Conservation (phyloP, 441 rosid species). For the Aleurites moluccanus region DNA sequence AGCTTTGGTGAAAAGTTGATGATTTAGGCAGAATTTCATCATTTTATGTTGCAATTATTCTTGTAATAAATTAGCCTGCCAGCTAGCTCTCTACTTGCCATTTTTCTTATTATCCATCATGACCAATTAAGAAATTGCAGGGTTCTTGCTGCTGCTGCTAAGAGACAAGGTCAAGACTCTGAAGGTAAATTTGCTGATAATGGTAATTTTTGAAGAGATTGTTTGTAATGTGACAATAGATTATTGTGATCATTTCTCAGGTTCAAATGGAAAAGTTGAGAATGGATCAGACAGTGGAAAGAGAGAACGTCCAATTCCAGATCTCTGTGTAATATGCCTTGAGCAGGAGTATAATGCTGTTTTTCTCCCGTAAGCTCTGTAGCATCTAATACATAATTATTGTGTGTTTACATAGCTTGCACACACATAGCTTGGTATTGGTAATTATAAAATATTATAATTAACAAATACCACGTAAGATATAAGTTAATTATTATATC, state of each 20-base stretch:
- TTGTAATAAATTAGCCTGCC: not conserved
- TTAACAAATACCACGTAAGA: too few relatives aligned
- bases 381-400: slow-evolving; percentile 1
- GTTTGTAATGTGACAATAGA: slow-evolving; percentile 5
- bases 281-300: slow-evolving; percentile 48
- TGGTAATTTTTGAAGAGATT: slow-evolving; percentile 5
- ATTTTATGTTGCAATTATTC: not conserved
- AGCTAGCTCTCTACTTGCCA: not conserved
- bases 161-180: slow-evolving; percentile 54
- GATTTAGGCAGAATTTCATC: not conserved
- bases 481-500: too few relatives aligned
- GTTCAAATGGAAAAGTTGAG: slow-evolving; percentile 46
- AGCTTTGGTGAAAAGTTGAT: not conserved
- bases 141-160: slow-evolving; percentile 87
- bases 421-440: not conserved
- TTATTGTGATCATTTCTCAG: slow-evolving; percentile 31
- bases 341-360: slow-evolving; percentile 91
- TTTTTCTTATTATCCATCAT: slow-evolving; percentile 6
- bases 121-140: slow-evolving; percentile 40
- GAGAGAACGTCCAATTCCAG: slow-evolving; percentile 70
- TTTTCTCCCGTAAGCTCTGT: slow-evolving; percentile 70
- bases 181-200: slow-evolving; percentile 47
- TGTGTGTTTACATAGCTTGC: not conserved
- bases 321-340: slow-evolving; percentile 93
- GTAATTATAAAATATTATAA: too few relatives aligned